A percentile compares a stretch with the other conserved stretches of the same genome.
Conservation (phyloP, 108 stramenopile species). For the Discostella stelligeroides region DNA sequence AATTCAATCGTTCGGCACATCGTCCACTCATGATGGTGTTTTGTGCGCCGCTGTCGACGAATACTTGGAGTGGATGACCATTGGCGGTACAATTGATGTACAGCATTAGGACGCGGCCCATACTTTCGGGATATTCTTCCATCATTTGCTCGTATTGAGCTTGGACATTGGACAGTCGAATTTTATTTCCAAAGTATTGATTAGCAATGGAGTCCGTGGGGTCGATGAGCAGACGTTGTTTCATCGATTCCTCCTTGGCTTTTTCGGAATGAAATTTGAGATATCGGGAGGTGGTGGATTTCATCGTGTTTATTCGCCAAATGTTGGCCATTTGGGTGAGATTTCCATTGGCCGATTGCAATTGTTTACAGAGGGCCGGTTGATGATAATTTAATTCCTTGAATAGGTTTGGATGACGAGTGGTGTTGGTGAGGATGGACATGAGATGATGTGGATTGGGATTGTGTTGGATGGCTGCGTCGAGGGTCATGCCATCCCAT, state of each 20-base stretch:
- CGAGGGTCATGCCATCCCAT: slow-evolving; percentile 81
- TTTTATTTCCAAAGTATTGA: slow-evolving; percentile 75
- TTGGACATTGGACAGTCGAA: slow-evolving; percentile 60
- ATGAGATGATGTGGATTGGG: slow-evolving; percentile 76
- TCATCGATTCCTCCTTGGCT: slow-evolving; percentile 55
- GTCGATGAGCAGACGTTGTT: slow-evolving; percentile 54
- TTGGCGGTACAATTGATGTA: slow-evolving; percentile 93
- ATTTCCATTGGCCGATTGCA: slow-evolving; percentile 32
- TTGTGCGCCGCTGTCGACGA: slow-evolving; percentile 97
- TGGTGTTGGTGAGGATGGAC: slow-evolving; percentile 46
- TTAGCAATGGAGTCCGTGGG: slow-evolving; percentile 88
- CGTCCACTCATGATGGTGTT: slow-evolving; percentile 83
- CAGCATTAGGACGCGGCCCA: slow-evolving; percentile 94
- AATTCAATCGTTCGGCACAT: slow-evolving; percentile 80
- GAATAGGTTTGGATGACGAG: slow-evolving; percentile 59
- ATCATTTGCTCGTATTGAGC: slow-evolving; percentile 85
- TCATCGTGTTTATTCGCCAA: slow-evolving; percentile 75
- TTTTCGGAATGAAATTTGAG: slow-evolving; percentile 44
- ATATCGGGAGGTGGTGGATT: slow-evolving; percentile 60
- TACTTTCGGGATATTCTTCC: slow-evolving; percentile 95
- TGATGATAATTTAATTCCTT: slow-evolving; percentile 88
- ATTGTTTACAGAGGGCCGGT: slow-evolving; percentile 57
- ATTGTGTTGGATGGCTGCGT: slow-evolving; percentile 76
- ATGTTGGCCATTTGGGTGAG: slow-evolving; percentile 44
- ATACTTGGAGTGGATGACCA: slow-evolving; percentile 80